A percentile compares a stretch with the other conserved stretches of the same genome.
Evolutionary conservation across 768 basidiomycete genomes (phyloP).

Genomic region (Sarcomyxa edulis): DNA sequence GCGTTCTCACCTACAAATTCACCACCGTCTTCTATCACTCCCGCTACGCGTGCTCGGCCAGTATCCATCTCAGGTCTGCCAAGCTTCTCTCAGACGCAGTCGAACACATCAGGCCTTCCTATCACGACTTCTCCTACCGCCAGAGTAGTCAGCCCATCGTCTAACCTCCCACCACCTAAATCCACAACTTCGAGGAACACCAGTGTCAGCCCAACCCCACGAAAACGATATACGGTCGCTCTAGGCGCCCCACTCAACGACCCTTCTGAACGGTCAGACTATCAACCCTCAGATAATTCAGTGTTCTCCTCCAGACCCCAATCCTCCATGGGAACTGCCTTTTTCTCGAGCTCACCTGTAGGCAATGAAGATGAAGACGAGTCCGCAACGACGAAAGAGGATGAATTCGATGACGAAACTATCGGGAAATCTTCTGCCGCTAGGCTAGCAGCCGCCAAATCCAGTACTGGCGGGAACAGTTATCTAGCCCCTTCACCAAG

Average conservation of each 20-base stretch:
- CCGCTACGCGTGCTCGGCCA: conserved; percentile 40
- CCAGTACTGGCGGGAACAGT: no score
- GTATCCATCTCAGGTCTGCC: conserved; percentile 37
- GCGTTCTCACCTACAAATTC: no score
- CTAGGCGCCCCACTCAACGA: conserved; percentile 68
- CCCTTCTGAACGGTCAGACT: conserved; percentile 20
- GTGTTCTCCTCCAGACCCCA: conserved; percentile 14
- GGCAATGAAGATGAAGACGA: conserved; percentile 25
- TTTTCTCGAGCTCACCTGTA: conserved; percentile 34
- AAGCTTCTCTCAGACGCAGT: conserved; percentile 2
- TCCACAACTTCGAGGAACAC: conserved; percentile 33
- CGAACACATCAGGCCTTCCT: neutral
- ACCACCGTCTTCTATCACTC: conserved; percentile 48
- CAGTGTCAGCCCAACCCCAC: conserved; percentile 67
- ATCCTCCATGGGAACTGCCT: conserved; percentile 33
- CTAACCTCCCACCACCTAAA: conserved; percentile 39
- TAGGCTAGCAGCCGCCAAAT: conserved; percentile 19
- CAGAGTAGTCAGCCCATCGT: conserved; percentile 14
- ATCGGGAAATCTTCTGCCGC: conserved; percentile 50
- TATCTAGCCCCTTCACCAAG: no score
- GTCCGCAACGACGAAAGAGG: conserved; percentile 26
- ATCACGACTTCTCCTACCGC: conserved; percentile 13
- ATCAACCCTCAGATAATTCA: conserved; percentile 10
- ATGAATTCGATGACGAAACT: conserved; percentile 49
- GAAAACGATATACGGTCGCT: conserved; percentile 85